Evolutionary conservation across 352 stramenopile species (phyloP).

Genomic region (Pythium myriotylum): DNA sequence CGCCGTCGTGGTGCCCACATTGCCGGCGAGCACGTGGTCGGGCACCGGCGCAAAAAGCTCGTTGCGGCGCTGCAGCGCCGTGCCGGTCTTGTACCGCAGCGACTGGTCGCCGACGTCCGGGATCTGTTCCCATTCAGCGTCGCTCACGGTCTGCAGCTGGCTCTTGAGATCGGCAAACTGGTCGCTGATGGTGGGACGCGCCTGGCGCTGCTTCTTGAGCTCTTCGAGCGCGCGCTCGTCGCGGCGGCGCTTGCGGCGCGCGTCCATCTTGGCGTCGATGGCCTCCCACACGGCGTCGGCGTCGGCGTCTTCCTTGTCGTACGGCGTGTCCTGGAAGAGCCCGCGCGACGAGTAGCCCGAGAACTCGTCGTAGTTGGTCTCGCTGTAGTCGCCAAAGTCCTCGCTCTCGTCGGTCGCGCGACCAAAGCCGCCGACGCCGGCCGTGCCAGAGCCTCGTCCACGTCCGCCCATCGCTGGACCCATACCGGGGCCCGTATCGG

Average conservation of each 20-base stretch:
- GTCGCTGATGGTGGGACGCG: constrained; percentile 94
- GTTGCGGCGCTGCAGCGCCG: constrained; percentile 90
- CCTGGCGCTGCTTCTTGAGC: constrained; percentile 84
- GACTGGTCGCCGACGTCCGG: constrained; percentile 97
- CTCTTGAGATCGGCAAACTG: constrained; percentile 98
- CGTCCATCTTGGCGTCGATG: constrained; percentile 97
- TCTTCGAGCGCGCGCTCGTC: constrained; percentile 85
- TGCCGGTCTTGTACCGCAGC: constrained; percentile 90
- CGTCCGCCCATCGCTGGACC: constrained; percentile 31
- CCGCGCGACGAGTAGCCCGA: constrained; percentile 81
- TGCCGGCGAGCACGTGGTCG: constrained; percentile 92
- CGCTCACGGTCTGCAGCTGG: constrained; percentile 89
- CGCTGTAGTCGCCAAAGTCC: constrained; percentile 89
- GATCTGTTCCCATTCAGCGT: constrained; percentile 96
- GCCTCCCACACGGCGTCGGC: constrained; percentile 95
- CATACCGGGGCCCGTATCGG: constrained; percentile 28
- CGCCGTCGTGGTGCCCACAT: constrained; percentile 38
- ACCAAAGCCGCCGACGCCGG: constrained; percentile 80
- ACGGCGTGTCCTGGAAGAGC: constrained; percentile 92
- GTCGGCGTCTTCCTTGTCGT: constrained; percentile 97
- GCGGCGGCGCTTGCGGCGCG: constrained; percentile 84
- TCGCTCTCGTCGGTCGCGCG: constrained; percentile 87
- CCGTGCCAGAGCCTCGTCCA: constrained; percentile 77
- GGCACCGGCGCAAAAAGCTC: constrained; percentile 96
- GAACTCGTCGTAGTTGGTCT: constrained; percentile 93